These are phyloP conservation scores for Isoetes taiwanensis DNA, from an alignment of 75 land plant species.

Conservation along the genomic window DNA sequence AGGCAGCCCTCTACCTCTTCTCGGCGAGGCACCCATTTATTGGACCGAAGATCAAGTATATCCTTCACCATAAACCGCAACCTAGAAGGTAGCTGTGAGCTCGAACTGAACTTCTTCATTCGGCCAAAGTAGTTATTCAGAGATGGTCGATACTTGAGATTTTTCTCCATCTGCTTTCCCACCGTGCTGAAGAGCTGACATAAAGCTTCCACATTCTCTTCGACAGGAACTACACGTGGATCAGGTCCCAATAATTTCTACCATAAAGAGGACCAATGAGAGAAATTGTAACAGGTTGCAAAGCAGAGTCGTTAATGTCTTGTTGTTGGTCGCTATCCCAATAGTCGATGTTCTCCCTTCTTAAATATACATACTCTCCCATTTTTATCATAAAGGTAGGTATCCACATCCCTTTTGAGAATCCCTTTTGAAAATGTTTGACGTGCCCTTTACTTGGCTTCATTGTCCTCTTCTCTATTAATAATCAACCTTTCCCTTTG, in stretches of 20 bases:
- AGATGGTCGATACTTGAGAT: constrained; percentile 35
- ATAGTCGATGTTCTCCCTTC: no score
- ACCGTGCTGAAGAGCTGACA: constrained; percentile 72
- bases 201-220: constrained; percentile 93
- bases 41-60: constrained; percentile 63
- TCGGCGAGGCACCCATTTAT: constrained; percentile 80
- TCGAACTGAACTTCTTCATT: constrained; percentile 49
- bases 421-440: no score
- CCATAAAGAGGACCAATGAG: no score
- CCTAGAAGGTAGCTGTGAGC: constrained; percentile 43
- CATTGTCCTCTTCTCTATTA: no score
- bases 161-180: constrained; percentile 84
- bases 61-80: constrained; percentile 71
- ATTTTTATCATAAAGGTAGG: no score
- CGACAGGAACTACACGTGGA: constrained; percentile 48
- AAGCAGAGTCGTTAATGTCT: no score
- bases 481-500: no score
- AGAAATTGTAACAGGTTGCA: no score
- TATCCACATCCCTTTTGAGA: no score
- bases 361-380: no score
- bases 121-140: constrained; percentile 51
- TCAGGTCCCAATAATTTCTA: constrained; percentile 50
- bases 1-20: constrained; percentile 47
- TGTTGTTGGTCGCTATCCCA: no score
- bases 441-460: no score